Percentiles rank a stretch among this genome's conserved stretches.
phyloP scores from a whole-genome alignment of 306 rosid genomes.

The Mimosa pudica region DNA sequence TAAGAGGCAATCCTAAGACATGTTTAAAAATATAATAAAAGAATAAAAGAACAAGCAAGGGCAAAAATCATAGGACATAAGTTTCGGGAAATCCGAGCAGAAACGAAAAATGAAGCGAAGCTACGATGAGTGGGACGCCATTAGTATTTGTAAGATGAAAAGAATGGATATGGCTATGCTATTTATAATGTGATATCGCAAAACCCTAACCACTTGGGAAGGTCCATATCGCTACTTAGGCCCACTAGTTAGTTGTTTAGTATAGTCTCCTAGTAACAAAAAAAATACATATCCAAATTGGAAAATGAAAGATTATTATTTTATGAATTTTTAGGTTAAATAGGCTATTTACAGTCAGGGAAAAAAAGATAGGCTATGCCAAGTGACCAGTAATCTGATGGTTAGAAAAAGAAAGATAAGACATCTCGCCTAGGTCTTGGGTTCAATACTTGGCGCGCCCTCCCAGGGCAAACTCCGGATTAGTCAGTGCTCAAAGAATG shows the following conservation, averaged over 20 bases:
- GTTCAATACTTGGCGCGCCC: no score
- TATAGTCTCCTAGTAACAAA: no score
- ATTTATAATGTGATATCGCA: slow-evolving; percentile 32
- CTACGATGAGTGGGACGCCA: background rate
- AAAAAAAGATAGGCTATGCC: no score
- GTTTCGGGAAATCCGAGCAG: background rate
- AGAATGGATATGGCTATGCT: background rate
- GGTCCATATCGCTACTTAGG: slow-evolving; percentile 21
- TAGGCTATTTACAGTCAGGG: no score
- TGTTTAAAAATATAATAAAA: background rate
- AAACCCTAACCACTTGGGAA: slow-evolving; percentile 38
- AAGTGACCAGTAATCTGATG: no score
- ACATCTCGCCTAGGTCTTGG: no score
- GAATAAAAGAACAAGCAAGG: background rate
- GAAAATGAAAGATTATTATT: no score
- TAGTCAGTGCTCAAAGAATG: no score
- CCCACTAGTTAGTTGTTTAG: background rate
- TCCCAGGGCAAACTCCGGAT: no score
- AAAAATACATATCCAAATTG: no score
- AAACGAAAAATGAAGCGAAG: background rate
- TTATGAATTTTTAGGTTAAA: no score
- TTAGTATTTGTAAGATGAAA: slow-evolving; percentile 2
- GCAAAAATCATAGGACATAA: background rate
- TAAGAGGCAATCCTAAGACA: background rate
- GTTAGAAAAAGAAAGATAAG: no score